Percentiles rank a stretch among this genome's conserved stretches.
phyloP scores from a whole-genome alignment of 768 basidiomycete species.

The Boletales sp. region DNA sequence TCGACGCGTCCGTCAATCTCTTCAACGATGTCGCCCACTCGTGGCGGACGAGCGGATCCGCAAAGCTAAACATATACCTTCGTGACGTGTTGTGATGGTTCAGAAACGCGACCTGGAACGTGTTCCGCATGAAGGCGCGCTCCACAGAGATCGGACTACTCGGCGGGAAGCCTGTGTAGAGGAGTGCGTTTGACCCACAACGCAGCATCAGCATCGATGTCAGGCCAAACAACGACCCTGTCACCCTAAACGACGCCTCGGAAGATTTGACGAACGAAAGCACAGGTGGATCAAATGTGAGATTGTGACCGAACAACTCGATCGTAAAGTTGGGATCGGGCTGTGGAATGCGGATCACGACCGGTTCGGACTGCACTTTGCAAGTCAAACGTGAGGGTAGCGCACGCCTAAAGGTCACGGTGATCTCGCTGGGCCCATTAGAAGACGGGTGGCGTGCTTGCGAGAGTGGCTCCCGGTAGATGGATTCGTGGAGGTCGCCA shows the following conservation, averaged over 20 bases:
- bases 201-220: conserved; percentile 84
- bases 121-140: conserved; percentile 94
- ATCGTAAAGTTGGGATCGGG: conserved; percentile 81
- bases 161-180: conserved; percentile 78
- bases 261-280: conserved; percentile 75
- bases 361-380: conserved; percentile 82
- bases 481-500: conserved; percentile 73
- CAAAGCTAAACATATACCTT: conserved; percentile 93
- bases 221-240: conserved; percentile 76
- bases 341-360: conserved; percentile 82
- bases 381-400: conserved; percentile 81
- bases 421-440: conserved; percentile 43
- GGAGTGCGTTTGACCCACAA: conserved; percentile 76
- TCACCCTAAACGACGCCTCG: conserved; percentile 88
- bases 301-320: conserved; percentile 81
- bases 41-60: conserved; percentile 70
- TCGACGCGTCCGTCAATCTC: conserved; percentile 59
- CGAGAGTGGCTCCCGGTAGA: conserved; percentile 65
- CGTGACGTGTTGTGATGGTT: conserved; percentile 66
- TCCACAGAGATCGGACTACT: conserved; percentile 79
- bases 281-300: conserved; percentile 82
- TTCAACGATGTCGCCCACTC: conserved; percentile 70
- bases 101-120: conserved; percentile 87
- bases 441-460: conserved; percentile 57
- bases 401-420: conserved; percentile 67